Evolutionary conservation across 2,329 filamentous ascomycete genomes (phyloP).

Genomic region (Colletotrichum trifolii): DNA sequence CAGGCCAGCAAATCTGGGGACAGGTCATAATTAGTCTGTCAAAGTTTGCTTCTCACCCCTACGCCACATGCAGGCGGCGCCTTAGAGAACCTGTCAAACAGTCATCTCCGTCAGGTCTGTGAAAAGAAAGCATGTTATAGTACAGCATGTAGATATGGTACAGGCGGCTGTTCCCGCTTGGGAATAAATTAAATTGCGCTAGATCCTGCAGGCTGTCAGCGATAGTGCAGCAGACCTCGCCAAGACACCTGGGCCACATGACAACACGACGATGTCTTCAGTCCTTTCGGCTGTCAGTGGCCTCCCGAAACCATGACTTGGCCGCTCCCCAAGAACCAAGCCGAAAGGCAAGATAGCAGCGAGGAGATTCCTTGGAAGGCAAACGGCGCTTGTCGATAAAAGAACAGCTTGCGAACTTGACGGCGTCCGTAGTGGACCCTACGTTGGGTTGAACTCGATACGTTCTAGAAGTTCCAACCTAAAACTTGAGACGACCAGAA

Average conservation of each 20-base stretch:
- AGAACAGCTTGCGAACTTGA: slow-evolving; percentile 34
- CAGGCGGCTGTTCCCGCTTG: too few relatives aligned
- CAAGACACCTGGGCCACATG: neutral
- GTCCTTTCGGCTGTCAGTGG: slow-evolving; percentile 16
- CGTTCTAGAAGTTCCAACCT: slow-evolving; percentile 34
- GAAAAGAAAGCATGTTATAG: neutral
- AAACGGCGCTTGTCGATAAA: slow-evolving; percentile 30
- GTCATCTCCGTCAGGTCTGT: neutral
- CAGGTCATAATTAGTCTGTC: neutral
- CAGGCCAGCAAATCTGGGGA: slow-evolving; percentile 11
- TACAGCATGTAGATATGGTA: neutral
- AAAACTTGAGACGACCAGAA: slow-evolving; percentile 33
- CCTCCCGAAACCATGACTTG: slow-evolving; percentile 3
- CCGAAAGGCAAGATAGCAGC: neutral
- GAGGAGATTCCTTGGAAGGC: slow-evolving; percentile 6
- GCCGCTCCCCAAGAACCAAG: neutral
- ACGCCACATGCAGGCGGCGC: slow-evolving; percentile 2
- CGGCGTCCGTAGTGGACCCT: slow-evolving; percentile 21
- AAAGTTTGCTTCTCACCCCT: neutral
- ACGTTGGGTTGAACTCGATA: slow-evolving; percentile 32
- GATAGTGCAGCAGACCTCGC: neutral
- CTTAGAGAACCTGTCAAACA: neutral
- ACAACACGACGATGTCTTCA: neutral
- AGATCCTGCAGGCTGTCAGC: neutral
- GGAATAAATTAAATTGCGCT: neutral